Evolutionary conservation across 2,329 filamentous ascomycete species (phyloP), one percentile per base, ranked within the genome.

Genomic region (Ilyonectria robusta): DNA sequence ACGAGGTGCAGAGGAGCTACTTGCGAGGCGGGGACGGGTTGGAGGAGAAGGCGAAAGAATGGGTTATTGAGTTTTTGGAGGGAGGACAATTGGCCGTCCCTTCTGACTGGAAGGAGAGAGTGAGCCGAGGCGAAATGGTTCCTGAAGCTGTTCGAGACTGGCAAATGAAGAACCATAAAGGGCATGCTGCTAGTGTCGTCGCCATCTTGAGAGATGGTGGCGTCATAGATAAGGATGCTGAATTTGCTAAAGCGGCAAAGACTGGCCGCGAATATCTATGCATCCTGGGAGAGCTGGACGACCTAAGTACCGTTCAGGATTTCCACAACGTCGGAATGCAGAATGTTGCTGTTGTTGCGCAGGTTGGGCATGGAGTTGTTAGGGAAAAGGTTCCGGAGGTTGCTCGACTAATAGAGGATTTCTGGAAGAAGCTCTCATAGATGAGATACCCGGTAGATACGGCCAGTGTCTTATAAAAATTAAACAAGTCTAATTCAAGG

Each of bases 111-210:
- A 71, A 79, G 67, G 77, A 84, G 48, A 79, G 79, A 19, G 80
- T 85, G 5, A 63, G 26, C 0, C 70, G 67, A 0, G 84, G 84
- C 0, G 81, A 86, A 46, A 74, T 88, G 0, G 85, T 87, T 1
- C 82, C 84, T 0, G 79, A 84, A 64, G 84, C 84, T 0, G 71
- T 88, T 2, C 74, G 79, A n/a, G 79, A 81, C 0, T 88, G 86
- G 86, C 78, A 87, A 71, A 78, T 82, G 72, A 74, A 69, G 10
- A 72, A 84, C 7, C 86, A 88, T 69, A 23, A 68, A 2, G 86
- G 85, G 0, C 84, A 88, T 67, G 21, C 68, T 3, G 81, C 82
- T 0, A 84, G 81, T 37, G 83, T 88, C 1, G 78, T 86, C 19
- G 82, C 76, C 0, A 79, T 86, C 0, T 78, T 86, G 6, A 78